Conservation (phyloP, 2,329 filamentous ascomycete genomes). For the Knoxdaviesia capensis region DNA sequence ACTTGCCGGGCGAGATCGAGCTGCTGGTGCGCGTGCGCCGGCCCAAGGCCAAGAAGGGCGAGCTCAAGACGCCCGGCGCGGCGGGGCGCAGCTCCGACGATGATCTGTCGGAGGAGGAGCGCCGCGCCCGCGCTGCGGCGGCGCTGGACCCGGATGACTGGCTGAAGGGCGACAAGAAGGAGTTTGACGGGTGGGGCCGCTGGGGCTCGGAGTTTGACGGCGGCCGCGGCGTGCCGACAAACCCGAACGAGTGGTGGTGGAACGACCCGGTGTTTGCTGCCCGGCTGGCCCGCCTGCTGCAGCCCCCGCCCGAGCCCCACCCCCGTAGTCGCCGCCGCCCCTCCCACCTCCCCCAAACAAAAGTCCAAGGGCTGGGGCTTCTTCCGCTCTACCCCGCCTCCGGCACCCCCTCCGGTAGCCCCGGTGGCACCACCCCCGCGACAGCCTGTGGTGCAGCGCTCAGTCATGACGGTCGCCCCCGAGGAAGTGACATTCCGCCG, state of each 20-base stretch:
- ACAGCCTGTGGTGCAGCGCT: conserved; percentile 6
- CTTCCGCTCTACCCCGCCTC: conserved; percentile 9
- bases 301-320: conserved; percentile 12
- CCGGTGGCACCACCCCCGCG: neutral
- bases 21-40: conserved; percentile 12
- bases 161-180: conserved; percentile 3
- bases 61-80: too few relatives aligned
- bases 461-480: conserved; percentile 19
- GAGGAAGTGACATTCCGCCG: conserved; percentile 29
- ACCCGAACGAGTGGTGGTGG: conserved; percentile 20
- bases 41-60: neutral
- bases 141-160: neutral
- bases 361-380: conserved; percentile 14
- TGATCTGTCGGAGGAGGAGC: neutral
- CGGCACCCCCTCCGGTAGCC: conserved; percentile 2
- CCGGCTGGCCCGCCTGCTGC: conserved; percentile 22
- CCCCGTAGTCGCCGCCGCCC: neutral
- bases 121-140: neutral
- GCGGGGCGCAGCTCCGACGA: neutral
- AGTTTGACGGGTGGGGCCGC: conserved; percentile 26
- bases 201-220: conserved; percentile 12
- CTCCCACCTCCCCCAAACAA: neutral
- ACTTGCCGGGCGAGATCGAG: conserved; percentile 10
- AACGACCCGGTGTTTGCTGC: conserved; percentile 22
- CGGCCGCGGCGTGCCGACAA: neutral